Conservation (phyloP, 208 protist species). For the Lotmaria passim region DNA sequence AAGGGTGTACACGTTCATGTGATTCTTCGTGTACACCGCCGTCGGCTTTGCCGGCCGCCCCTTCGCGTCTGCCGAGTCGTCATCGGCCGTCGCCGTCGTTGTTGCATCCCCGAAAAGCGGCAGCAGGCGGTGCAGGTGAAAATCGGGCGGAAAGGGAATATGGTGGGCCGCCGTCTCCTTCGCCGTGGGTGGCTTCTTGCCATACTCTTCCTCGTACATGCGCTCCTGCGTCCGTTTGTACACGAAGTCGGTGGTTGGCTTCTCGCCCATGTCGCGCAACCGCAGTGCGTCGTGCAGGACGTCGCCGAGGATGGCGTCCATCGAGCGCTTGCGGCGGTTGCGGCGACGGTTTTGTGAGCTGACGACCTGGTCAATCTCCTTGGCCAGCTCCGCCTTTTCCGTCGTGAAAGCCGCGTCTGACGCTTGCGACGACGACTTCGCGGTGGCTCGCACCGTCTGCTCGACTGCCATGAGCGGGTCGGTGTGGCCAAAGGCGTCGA, state of each 20-base stretch:
- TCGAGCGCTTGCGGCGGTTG: slow-evolving; percentile 58
- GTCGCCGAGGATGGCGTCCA: slow-evolving; percentile 81
- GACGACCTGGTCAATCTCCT: slow-evolving; percentile 29
- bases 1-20: slow-evolving; percentile 40
- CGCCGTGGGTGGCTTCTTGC: slow-evolving; percentile 65
- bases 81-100: not conserved
- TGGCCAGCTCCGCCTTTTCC: slow-evolving; percentile 1
- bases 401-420: not conserved
- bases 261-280: slow-evolving; percentile 82
- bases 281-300: slow-evolving; percentile 81
- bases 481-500: slow-evolving; percentile 59
- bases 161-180: slow-evolving; percentile 74
- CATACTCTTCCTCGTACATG: slow-evolving; percentile 87
- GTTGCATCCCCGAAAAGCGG: slow-evolving; percentile 31
- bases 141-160: slow-evolving; percentile 78
- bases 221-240: slow-evolving; percentile 87
- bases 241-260: slow-evolving; percentile 79
- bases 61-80: not conserved
- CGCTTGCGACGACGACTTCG: not conserved
- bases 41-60: not conserved
- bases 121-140: slow-evolving; percentile 65
- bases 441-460: slow-evolving; percentile 19
- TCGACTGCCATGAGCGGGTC: slow-evolving; percentile 56
- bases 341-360: slow-evolving; percentile 42
- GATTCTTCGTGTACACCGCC: slow-evolving; percentile 32